Conservation (phyloP, 2,329 filamentous ascomycete species). For the Exophiala mesophila region DNA sequence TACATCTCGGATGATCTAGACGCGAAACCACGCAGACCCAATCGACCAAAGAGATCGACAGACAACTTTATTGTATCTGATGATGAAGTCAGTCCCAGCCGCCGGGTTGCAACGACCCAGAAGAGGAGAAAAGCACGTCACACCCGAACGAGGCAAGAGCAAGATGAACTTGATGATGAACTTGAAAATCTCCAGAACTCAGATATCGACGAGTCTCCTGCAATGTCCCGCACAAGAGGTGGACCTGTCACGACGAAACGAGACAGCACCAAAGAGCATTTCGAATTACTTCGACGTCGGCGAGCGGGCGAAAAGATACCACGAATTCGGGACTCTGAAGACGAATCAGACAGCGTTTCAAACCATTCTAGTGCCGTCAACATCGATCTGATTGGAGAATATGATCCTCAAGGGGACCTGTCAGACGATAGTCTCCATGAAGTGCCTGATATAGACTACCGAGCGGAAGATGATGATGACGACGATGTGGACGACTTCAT, state of each 20-base stretch:
- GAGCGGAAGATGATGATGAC: conserved; percentile 17
- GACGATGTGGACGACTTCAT: conserved; percentile 61
- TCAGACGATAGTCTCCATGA: conserved; percentile 7
- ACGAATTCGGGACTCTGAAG: conserved; percentile 27
- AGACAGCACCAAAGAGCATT: conserved; percentile 36
- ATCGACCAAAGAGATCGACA: conserved; percentile 26
- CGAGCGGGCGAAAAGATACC: conserved; percentile 38
- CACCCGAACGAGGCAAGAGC: conserved; percentile 28
- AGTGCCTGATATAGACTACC: conserved; percentile 17
- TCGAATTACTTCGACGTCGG: conserved; percentile 41
- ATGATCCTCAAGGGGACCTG: conserved; percentile 3
- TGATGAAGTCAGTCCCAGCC: conserved; percentile 7
- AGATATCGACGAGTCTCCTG: conserved; percentile 32
- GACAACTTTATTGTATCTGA: conserved; percentile 29
- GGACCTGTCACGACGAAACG: conserved; percentile 36
- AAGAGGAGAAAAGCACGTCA: conserved; percentile 3
- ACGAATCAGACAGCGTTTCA: conserved; percentile 24
- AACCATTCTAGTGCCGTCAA: conserved; percentile 23
- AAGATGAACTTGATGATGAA: conserved; percentile 42
- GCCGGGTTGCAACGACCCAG: background rate
- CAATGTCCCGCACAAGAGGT: conserved; percentile 39
- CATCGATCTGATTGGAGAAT: conserved; percentile 21
- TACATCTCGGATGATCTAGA: conserved; percentile 10
- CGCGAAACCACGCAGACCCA: conserved; percentile 23
- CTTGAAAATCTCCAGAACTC: conserved; percentile 42